Conservation (phyloP, 139 green algal species). For the Asterochloris sp. region DNA sequence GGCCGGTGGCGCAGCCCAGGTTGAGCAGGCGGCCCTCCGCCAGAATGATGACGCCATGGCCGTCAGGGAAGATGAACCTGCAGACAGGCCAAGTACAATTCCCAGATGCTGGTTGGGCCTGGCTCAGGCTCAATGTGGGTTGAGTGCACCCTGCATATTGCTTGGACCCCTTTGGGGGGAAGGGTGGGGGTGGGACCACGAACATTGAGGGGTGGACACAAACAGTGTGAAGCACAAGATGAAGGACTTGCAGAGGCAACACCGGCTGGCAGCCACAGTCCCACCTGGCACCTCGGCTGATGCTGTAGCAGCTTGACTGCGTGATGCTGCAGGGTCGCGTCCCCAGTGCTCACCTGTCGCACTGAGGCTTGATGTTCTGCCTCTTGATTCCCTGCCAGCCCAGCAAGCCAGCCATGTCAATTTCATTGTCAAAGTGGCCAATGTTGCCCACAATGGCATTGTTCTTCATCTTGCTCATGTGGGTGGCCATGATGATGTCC, state of each 20-base stretch:
- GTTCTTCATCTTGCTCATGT: slow-evolving; percentile 99
- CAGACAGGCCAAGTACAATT: too few relatives aligned
- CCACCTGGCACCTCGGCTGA: too few relatives aligned
- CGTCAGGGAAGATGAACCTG: slow-evolving; percentile 97
- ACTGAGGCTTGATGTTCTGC: slow-evolving; percentile 98
- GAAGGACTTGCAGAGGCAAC: too few relatives aligned
- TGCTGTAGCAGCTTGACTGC: too few relatives aligned
- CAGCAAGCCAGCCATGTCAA: slow-evolving; percentile 97
- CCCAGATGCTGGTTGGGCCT: slow-evolving; percentile 60
- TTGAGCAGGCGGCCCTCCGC: slow-evolving; percentile 99
- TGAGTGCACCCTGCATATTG: too few relatives aligned
- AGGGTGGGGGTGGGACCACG: too few relatives aligned
- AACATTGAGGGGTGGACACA: too few relatives aligned
- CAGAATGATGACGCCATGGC: slow-evolving; percentile 96
- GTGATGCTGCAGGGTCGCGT: too few relatives aligned
- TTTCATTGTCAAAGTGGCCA: slow-evolving; percentile 99
- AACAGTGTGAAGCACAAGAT: too few relatives aligned
- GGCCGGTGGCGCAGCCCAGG: slow-evolving; percentile 98
- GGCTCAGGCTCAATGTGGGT: background rate
- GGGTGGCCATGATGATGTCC: slow-evolving; percentile 93
- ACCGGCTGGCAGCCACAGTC: too few relatives aligned
- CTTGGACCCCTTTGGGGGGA: too few relatives aligned
- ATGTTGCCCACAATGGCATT: slow-evolving; percentile 99
- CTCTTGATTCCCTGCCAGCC: slow-evolving; percentile 87
- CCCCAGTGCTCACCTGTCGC: slow-evolving; percentile 27